Base-by-base conservation (phyloP, 768 basidiomycete species). In the Royoungia palumana region DNA sequence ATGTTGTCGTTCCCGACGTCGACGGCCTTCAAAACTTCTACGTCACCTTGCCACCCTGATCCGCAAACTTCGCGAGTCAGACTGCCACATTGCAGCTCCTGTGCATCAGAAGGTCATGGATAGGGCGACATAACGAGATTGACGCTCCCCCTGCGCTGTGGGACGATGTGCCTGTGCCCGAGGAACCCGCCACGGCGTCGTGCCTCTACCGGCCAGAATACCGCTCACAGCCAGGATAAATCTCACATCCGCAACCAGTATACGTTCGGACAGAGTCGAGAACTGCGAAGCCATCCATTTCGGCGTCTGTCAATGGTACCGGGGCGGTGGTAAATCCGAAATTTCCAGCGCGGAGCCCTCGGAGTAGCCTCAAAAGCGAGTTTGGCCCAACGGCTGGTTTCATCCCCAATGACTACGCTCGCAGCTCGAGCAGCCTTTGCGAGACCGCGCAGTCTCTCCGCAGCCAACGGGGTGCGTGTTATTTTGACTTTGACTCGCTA, bases 111-210 rank as follows among this genome's bases (percentile, higher is more conserved):
- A 12, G 41, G 42, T 25, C 58, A 25, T n/a, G 1, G 48, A 16
- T 49, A 35, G 27, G 10, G 12, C 30, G 13, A 4, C 30, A 6
- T 17, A 46, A 54, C 34, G 58, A 60, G 19, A 71, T 67, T 44
- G 65, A 73, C 37, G 64, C 77, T 30, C 75, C 75, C 12, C 73
- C 74, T 14, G 75, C 74, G 9, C 70, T 68, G 52, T 75, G 71
- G 50, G 75, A 75, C 47, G 70, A 72, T 28, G 58, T 73, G 13
- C 74, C 75, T 7, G 68, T 70, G 0, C 74, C 74, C 1, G 72
- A 75, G 43, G 74, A 74, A 1, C 74, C 74, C 13, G 73, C 74
- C 13, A 76, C 72, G 2, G 69, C 73, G n/a, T 68, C 72, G 2
- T 67, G 65, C 49, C 56, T 72, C 8, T 51, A 68, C 20, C 55